Percentiles rank a stretch among this genome's conserved stretches.
Conservation (phyloP, 31 red algal genomes). For the Asparagopsis taxiformis region DNA sequence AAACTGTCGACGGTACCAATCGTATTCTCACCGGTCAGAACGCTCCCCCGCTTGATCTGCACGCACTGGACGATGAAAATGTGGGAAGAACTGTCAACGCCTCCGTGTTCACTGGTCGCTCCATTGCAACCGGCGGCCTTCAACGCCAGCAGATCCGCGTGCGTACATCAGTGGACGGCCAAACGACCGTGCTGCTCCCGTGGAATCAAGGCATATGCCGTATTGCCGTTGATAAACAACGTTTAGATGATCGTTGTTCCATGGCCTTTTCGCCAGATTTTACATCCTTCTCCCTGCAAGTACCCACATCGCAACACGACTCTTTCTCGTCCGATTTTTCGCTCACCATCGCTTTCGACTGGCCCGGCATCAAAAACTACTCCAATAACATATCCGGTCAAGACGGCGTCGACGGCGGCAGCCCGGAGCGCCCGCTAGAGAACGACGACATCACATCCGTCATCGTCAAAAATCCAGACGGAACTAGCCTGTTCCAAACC, state of each 20-base stretch:
- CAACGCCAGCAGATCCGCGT: background rate
- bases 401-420: no score
- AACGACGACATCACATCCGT: no score
- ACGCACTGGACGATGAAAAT: background rate
- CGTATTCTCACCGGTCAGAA: slow-evolving; percentile 18
- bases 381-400: background rate
- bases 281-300: slow-evolving; percentile 15
- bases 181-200: no score
- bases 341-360: background rate
- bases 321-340: background rate
- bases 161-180: no score
- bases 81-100: slow-evolving; percentile 16
- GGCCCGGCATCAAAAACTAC: background rate
- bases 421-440: no score
- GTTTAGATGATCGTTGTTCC: slow-evolving; percentile 28
- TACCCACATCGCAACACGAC: slow-evolving; percentile 20
- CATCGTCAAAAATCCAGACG: no score
- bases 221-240: background rate
- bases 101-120: background rate
- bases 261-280: slow-evolving; percentile 42
- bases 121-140: background rate
- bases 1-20: background rate
- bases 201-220: slow-evolving; percentile 19
- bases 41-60: slow-evolving; percentile 5
- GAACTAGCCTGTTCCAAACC: no score